These are phyloP conservation scores for Filobasidium wieringae DNA, from an alignment of 768 basidiomycete species.

Conservation along the genomic window DNA sequence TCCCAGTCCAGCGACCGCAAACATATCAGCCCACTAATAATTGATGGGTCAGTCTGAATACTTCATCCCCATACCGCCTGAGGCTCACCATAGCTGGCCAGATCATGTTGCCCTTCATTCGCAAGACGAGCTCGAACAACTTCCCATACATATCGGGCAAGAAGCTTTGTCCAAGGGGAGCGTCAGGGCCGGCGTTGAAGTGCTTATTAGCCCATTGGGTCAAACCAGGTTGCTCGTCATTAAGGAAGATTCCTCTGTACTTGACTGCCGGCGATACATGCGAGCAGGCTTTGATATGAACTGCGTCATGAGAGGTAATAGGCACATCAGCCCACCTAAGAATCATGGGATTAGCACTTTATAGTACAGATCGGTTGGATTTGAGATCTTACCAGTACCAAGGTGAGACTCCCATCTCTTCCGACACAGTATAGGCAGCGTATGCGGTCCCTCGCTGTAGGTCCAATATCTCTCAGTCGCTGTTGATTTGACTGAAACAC, in stretches of 20 bases:
- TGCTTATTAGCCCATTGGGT: conserved; percentile 61
- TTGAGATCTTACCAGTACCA: conserved; percentile 16
- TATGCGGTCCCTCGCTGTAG: conserved; percentile 17
- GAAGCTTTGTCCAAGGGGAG: conserved; percentile 37
- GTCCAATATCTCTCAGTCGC: too few relatives aligned
- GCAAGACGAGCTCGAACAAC: conserved; percentile 48
- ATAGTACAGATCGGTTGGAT: conserved; percentile 46
- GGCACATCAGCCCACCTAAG: conserved; percentile 66
- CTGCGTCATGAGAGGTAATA: conserved; percentile 44
- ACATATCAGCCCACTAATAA: conserved; percentile 24
- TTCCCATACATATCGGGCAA: conserved; percentile 40
- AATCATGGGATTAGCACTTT: conserved; percentile 57
- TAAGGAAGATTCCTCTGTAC: conserved; percentile 59
- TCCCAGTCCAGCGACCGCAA: conserved; percentile 18
- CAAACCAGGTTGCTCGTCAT: conserved; percentile 63
- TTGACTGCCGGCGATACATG: conserved; percentile 59
- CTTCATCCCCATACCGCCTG: neutral
- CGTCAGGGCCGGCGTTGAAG: conserved; percentile 54
- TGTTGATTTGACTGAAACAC: too few relatives aligned
- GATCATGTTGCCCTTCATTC: conserved; percentile 57
- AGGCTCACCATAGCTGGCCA: conserved; percentile 48
- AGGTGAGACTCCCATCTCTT: conserved; percentile 14
- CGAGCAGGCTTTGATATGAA: conserved; percentile 42
- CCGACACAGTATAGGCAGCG: conserved; percentile 18
- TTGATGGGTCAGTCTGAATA: conserved; percentile 15